These are phyloP conservation scores for Collariella sp. DNA, from an alignment of 495 filamentous ascomycete species.

Conservation along the genomic window DNA sequence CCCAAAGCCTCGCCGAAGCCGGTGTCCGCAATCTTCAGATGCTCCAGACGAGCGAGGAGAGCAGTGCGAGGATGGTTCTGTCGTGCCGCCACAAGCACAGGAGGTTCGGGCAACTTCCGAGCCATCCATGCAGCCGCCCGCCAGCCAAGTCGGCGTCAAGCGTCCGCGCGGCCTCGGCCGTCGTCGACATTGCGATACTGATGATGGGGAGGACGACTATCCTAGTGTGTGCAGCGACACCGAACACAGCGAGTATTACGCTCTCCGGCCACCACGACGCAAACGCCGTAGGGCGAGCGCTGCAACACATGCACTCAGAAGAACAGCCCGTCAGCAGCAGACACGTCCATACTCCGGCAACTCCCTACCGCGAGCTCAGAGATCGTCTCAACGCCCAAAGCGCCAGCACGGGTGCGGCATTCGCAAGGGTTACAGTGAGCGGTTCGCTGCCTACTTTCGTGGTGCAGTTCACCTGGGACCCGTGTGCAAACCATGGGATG, in stretches of 20 bases:
- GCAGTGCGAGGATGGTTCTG: background rate
- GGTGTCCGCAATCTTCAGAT: background rate
- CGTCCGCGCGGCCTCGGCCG: constrained; percentile 8
- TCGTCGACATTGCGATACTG: constrained; percentile 10
- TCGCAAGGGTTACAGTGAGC: too few species aligned
- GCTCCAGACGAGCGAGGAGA: background rate
- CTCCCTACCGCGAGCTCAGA: constrained; percentile 1
- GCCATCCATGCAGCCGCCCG: background rate
- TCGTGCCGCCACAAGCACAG: background rate
- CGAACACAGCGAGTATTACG: constrained; percentile 7
- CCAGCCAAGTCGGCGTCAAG: background rate
- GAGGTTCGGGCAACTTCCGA: background rate
- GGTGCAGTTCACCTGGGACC: too few species aligned
- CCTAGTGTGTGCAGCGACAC: constrained; percentile 2
- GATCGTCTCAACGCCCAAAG: background rate
- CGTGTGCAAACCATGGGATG: too few species aligned
- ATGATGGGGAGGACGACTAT: constrained; percentile 10
- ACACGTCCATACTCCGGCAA: constrained; percentile 2
- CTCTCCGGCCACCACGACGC: constrained; percentile 2
- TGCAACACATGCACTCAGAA: background rate
- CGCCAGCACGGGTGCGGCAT: too few species aligned
- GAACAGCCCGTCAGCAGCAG: constrained; percentile 7
- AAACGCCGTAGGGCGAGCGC: constrained; percentile 8
- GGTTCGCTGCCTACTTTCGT: too few species aligned
- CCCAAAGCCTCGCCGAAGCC: background rate